These are phyloP conservation scores for Annulohypoxylon stygium DNA, from an alignment of 495 filamentous ascomycete genomes.

Conservation along the genomic window DNA sequence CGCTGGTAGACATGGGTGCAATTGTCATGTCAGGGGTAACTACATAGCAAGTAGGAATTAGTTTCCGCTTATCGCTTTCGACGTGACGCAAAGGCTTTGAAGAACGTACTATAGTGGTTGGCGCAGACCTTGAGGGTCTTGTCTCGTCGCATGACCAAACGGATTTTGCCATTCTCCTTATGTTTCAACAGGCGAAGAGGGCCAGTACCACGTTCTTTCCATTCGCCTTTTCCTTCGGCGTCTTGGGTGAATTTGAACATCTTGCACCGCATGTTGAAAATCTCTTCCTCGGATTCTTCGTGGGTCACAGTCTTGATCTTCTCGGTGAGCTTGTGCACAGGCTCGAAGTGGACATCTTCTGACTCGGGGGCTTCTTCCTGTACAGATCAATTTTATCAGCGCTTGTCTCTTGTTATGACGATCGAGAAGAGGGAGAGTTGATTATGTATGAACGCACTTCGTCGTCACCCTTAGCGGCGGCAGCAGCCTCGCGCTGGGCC, in stretches of 20 bases:
- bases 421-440: background rate
- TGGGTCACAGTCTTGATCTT: slow-evolving; percentile 98
- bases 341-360: slow-evolving; percentile 96
- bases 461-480: slow-evolving; percentile 63
- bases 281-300: slow-evolving; percentile 96
- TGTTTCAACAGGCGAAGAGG: slow-evolving; percentile 97
- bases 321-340: slow-evolving; percentile 93
- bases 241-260: slow-evolving; percentile 97
- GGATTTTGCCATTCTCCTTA: slow-evolving; percentile 96
- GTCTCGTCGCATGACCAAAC: slow-evolving; percentile 98
- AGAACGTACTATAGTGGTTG: slow-evolving; percentile 95
- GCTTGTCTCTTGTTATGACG: background rate
- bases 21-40: slow-evolving; percentile 99
- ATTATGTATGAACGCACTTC: slow-evolving; percentile 50
- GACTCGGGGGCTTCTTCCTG: slow-evolving; percentile 83
- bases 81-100: background rate
- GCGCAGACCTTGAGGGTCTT: slow-evolving; percentile 99
- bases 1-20: slow-evolving; percentile 94
- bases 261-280: slow-evolving; percentile 99
- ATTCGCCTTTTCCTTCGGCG: slow-evolving; percentile 73
- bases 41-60: slow-evolving; percentile 53
- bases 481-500: slow-evolving; percentile 77
- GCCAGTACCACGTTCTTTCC: slow-evolving; percentile 99
- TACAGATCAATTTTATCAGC: slow-evolving; percentile 34
- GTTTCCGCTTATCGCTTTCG: background rate